A percentile compares a stretch with the other conserved stretches of the same genome.
Conservation (phyloP, 257 asterid species). For the Ajuga chamaepitys region DNA sequence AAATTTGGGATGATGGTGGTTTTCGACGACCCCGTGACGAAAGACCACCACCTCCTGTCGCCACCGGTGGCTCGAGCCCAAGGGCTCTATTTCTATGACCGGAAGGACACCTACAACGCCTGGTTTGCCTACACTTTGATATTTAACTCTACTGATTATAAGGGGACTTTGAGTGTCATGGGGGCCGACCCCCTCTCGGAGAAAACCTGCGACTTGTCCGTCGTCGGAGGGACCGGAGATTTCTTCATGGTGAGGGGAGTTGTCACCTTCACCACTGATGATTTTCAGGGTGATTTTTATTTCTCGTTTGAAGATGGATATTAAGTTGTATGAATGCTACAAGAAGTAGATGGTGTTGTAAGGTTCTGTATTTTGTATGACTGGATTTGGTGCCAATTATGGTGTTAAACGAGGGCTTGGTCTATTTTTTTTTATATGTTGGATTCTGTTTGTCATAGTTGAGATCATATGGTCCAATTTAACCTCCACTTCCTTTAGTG, state of each 20-base stretch:
- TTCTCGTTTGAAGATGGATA: slow-evolving; percentile 67
- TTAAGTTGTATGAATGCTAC: slow-evolving; percentile 52
- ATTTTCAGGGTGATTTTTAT: slow-evolving; percentile 31
- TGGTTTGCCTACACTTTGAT: slow-evolving; percentile 63
- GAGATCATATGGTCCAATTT: no score
- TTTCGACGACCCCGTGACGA: slow-evolving; percentile 54
- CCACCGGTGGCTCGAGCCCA: slow-evolving; percentile 45
- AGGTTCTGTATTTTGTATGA: background rate
- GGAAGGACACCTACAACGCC: slow-evolving; percentile 29
- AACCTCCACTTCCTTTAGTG: no score
- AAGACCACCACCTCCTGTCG: slow-evolving; percentile 33
- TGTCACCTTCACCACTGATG: slow-evolving; percentile 40
- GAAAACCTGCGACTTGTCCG: slow-evolving; percentile 43
- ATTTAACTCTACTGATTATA: slow-evolving; percentile 41
- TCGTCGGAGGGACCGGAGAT: slow-evolving; percentile 63
- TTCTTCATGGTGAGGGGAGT: slow-evolving; percentile 66
- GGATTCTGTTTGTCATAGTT: no score
- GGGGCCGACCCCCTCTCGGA: slow-evolving; percentile 45
- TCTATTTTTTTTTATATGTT: no score
- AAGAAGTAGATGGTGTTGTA: background rate
- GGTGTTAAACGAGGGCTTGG: no score
- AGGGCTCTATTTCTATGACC: slow-evolving; percentile 57
- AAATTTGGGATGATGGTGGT: slow-evolving; percentile 41
- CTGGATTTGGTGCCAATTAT: no score
- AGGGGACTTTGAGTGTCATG: slow-evolving; percentile 47